Evolutionary conservation across 73 alveolate genomes (phyloP).

Genomic region (Tetrahymena elliotti): DNA sequence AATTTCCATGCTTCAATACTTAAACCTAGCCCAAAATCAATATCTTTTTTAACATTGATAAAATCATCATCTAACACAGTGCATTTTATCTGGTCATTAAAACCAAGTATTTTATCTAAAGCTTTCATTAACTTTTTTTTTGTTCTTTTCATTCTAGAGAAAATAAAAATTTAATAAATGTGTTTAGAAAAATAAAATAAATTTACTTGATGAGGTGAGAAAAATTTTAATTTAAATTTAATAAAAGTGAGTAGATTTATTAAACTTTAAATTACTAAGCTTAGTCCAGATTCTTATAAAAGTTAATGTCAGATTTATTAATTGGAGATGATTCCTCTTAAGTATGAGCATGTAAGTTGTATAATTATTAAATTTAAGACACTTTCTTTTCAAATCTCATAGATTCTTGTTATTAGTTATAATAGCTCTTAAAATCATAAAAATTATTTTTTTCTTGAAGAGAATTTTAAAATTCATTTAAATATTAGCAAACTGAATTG

Average conservation of each 20-base stretch:
- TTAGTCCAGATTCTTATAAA: neutral
- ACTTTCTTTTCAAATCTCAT: neutral
- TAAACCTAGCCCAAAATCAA: neutral
- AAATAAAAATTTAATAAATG: neutral
- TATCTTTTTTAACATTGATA: neutral
- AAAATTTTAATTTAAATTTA: neutral
- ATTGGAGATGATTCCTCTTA: neutral
- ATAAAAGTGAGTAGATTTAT: neutral
- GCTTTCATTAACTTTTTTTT: neutral
- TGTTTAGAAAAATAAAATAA: neutral
- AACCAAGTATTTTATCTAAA: neutral
- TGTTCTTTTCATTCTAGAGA: neutral
- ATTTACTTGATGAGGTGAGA: neutral
- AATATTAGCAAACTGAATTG: neutral
- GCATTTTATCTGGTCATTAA: neutral
- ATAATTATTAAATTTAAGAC: neutral
- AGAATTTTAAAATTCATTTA: neutral
- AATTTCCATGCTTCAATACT: neutral
- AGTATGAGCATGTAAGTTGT: neutral
- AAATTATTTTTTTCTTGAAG: neutral
- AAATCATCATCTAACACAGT: neutral
- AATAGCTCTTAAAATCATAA: neutral
- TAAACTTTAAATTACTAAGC: neutral
- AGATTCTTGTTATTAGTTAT: neutral
- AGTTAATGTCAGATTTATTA: neutral